Evolutionary conservation across 495 filamentous ascomycete genomes (phyloP).

Genomic region (Bombardia bombarda): DNA sequence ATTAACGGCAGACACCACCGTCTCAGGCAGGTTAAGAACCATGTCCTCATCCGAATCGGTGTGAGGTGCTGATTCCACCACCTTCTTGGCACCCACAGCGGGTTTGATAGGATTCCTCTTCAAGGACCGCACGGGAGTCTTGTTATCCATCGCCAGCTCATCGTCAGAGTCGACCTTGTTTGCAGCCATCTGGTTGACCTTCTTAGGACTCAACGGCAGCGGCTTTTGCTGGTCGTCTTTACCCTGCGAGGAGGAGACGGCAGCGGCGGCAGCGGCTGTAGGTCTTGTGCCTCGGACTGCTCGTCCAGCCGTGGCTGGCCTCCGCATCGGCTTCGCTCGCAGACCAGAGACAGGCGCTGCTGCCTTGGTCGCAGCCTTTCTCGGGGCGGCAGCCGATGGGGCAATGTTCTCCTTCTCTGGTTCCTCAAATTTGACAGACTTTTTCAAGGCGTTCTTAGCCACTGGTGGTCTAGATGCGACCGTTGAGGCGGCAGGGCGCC

Average conservation of each 20-base stretch:
- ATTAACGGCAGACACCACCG: constrained; percentile 11
- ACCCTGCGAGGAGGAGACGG: not conserved
- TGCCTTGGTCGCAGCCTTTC: constrained; percentile 18
- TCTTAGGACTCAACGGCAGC: constrained; percentile 45
- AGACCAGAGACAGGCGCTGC: constrained; percentile 14
- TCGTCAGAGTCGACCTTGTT: constrained; percentile 39
- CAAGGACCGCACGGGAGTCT: constrained; percentile 37
- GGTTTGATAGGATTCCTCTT: constrained; percentile 39
- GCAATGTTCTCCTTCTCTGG: constrained; percentile 49
- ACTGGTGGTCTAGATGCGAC: constrained; percentile 18
- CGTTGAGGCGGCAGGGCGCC: constrained; percentile 25
- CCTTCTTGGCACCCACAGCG: constrained; percentile 2
- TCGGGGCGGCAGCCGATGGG: constrained; percentile 15
- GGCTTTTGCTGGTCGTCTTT: constrained; percentile 18
- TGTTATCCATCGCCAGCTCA: constrained; percentile 44
- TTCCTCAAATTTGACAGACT: constrained; percentile 49
- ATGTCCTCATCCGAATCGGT: constrained; percentile 10
- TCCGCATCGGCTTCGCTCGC: constrained; percentile 19
- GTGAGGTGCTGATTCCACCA: not conserved
- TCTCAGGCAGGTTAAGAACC: constrained; percentile 11
- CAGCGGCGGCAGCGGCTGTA: not conserved
- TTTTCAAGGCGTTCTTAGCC: constrained; percentile 36
- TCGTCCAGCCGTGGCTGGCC: constrained; percentile 7
- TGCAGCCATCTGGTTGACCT: constrained; percentile 41
- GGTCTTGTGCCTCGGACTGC: constrained; percentile 9